Conservation (phyloP, 1,139 yeast genomes). For the Hemisphaericaspora xylanilytica region DNA sequence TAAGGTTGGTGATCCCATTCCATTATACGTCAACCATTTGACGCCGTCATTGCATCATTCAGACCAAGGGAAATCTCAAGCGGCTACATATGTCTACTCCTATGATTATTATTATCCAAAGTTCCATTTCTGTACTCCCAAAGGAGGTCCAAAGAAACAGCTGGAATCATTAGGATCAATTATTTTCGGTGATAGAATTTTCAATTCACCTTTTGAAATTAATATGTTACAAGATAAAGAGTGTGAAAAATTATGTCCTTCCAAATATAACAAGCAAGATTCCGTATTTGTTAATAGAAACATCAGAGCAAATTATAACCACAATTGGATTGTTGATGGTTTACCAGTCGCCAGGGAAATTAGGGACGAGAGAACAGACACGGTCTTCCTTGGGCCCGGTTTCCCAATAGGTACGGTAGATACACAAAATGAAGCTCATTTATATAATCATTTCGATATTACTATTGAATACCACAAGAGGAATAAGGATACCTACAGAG, state of each 20-base stretch:
- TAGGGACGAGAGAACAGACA: conserved; percentile 54
- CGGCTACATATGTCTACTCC: conserved; percentile 62
- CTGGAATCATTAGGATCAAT: conserved; percentile 91
- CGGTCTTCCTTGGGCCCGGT: conserved; percentile 73
- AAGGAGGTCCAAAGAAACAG: conserved; percentile 66
- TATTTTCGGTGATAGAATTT: conserved; percentile 92
- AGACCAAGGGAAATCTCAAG: conserved; percentile 24
- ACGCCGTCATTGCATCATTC: conserved; percentile 70
- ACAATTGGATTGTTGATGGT: conserved; percentile 94
- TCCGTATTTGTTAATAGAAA: conserved; percentile 72
- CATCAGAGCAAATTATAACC: conserved; percentile 77
- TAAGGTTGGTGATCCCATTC: conserved; percentile 65
- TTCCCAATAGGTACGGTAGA: conserved; percentile 72
- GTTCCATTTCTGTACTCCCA: conserved; percentile 81
- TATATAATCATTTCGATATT: conserved; percentile 80
- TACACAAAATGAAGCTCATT: conserved; percentile 48
- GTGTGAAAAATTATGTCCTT: conserved; percentile 65
- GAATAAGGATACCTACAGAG: conserved; percentile 67
- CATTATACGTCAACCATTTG: conserved; percentile 81
- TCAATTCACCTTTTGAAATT: conserved; percentile 84
- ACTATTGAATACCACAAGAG: conserved; percentile 79
- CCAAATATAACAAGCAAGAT: conserved; percentile 61
- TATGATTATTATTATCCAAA: conserved; percentile 84
- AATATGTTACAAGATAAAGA: conserved; percentile 69
- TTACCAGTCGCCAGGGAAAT: conserved; percentile 79